phyloP scores from a whole-genome alignment of 1,284 basidiomycete species.

The Mycena sp. region DNA sequence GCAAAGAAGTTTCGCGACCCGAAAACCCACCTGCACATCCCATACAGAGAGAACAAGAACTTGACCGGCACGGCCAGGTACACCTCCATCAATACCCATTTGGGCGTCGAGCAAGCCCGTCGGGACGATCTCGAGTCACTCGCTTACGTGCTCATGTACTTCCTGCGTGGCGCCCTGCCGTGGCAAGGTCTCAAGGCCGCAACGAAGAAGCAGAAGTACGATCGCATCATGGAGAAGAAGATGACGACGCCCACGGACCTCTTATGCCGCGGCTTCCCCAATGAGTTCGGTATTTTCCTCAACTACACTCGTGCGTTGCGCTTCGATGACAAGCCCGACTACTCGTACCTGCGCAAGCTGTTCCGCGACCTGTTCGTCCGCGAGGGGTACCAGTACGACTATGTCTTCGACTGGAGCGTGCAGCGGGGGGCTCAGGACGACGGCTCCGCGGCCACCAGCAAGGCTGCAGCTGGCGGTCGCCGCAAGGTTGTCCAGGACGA shows the following conservation, averaged over 20 bases:
- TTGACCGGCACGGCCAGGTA: slow-evolving; percentile 98
- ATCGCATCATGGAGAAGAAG: slow-evolving; percentile 99
- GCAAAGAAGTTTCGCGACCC: slow-evolving; percentile 99
- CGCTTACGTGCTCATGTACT: slow-evolving; percentile 98
- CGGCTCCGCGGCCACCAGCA: slow-evolving; percentile 63
- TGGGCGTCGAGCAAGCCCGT: slow-evolving; percentile 97
- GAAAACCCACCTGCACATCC: slow-evolving; percentile 99
- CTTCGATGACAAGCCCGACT: slow-evolving; percentile 98
- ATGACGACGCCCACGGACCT: slow-evolving; percentile 98
- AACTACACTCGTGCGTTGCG: slow-evolving; percentile 97
- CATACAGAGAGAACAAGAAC: slow-evolving; percentile 99
- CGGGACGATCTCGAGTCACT: slow-evolving; percentile 97
- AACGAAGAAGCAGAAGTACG: slow-evolving; percentile 99
- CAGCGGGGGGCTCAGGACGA: slow-evolving; percentile 80
- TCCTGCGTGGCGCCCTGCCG: slow-evolving; percentile 94
- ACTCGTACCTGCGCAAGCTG: slow-evolving; percentile 96
- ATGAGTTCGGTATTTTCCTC: slow-evolving; percentile 97
- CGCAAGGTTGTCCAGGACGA: slow-evolving; percentile 84
- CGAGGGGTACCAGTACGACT: slow-evolving; percentile 98
- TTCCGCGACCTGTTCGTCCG: slow-evolving; percentile 98
- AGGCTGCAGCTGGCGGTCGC: slow-evolving; percentile 61
- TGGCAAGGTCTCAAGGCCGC: slow-evolving; percentile 99
- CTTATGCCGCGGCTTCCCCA: slow-evolving; percentile 96
- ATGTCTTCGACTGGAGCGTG: slow-evolving; percentile 98
- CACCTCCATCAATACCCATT: slow-evolving; percentile 99